Evolutionary conservation across 192 early-diverging fungal species (phyloP).

Genomic region (Diversispora epigaea): DNA sequence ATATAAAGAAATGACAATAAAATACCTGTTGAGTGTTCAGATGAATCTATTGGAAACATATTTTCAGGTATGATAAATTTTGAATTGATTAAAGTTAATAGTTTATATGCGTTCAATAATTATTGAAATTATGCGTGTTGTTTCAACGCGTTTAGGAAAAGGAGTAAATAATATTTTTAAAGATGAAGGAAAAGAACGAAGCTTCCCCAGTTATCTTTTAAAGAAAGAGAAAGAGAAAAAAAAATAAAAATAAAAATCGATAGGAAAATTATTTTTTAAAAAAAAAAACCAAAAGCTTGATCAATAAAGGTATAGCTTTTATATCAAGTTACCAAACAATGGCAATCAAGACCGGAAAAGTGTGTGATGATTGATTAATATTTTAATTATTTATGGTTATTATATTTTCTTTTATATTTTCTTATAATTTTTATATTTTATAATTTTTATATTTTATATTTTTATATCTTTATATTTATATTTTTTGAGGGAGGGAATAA

Average conservation of each 20-base stretch:
- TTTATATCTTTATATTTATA: too few species aligned
- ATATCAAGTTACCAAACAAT: constrained; percentile 13
- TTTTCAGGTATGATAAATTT: not conserved
- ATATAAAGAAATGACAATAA: not conserved
- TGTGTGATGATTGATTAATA: constrained; percentile 2
- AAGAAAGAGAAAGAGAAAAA: not conserved
- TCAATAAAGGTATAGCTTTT: not conserved
- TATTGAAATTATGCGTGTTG: not conserved
- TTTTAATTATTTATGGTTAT: not conserved
- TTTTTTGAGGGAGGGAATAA: too few species aligned
- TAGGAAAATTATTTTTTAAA: not conserved
- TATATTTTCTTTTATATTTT: too few species aligned
- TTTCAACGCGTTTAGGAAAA: constrained; percentile 14
- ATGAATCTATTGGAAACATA: not conserved
- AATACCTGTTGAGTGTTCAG: not conserved
- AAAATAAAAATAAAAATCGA: not conserved
- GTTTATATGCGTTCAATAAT: constrained; percentile 16
- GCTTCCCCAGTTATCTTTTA: not conserved
- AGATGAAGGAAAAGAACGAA: not conserved
- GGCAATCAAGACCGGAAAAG: constrained; percentile 9
- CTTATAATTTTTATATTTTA: too few species aligned
- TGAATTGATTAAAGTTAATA: not conserved
- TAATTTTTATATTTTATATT: too few species aligned
- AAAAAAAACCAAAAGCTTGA: not conserved
- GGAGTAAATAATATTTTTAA: not conserved